Conservation (phyloP, 2,329 filamentous ascomycete species). For the Aspergillus spinulosporus region DNA sequence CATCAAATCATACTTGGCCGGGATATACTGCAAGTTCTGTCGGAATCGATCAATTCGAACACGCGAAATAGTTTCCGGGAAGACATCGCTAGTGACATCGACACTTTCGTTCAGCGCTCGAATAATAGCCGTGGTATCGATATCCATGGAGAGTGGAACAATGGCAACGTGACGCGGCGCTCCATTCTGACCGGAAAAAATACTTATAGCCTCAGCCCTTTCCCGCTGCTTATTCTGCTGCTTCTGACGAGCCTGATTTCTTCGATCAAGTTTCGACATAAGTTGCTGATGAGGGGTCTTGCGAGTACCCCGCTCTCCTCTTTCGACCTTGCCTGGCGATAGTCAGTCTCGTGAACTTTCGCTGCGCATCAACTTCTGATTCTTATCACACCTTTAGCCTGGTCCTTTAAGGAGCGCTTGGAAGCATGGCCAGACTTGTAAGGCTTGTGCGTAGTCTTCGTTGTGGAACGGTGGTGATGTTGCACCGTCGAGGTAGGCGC, state of each 20-base stretch:
- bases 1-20: slow-evolving; percentile 70
- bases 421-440: slow-evolving; percentile 92
- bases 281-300: slow-evolving; percentile 94
- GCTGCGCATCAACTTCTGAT: background rate
- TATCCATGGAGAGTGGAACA: slow-evolving; percentile 75
- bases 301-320: slow-evolving; percentile 69
- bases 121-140: slow-evolving; percentile 67
- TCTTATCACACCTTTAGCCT: slow-evolving; percentile 69
- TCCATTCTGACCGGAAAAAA: slow-evolving; percentile 84
- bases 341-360: background rate
- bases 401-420: slow-evolving; percentile 82
- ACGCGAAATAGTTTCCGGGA: slow-evolving; percentile 59
- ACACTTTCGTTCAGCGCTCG: slow-evolving; percentile 72
- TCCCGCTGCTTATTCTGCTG: slow-evolving; percentile 81
- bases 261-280: slow-evolving; percentile 94
- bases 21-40: slow-evolving; percentile 86
- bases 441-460: slow-evolving; percentile 81
- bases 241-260: slow-evolving; percentile 91
- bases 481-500: slow-evolving; percentile 65
- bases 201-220: slow-evolving; percentile 71
- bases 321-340: slow-evolving; percentile 69
- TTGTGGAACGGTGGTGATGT: slow-evolving; percentile 87
- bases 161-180: slow-evolving; percentile 87
- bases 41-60: slow-evolving; percentile 87
- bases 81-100: slow-evolving; percentile 69